Evolutionary conservation across 225 moss, liverwort and hornwort genomes (phyloP).

Genomic region (Climacium dendroides): DNA sequence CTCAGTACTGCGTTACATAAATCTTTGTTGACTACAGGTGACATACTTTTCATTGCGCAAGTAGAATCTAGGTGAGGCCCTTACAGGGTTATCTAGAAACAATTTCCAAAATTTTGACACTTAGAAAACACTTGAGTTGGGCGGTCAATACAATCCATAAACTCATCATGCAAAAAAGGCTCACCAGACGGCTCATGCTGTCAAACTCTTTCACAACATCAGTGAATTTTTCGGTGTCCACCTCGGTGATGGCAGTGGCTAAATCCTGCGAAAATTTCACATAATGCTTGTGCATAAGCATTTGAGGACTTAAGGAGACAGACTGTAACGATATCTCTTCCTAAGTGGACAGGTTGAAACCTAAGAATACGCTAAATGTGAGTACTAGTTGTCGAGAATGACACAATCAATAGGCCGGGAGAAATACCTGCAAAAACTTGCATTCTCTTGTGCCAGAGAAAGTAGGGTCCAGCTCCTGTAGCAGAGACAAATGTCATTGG

Average conservation of each 20-base stretch:
- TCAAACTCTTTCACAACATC: slow-evolving; percentile 95
- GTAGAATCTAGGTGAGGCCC: neutral
- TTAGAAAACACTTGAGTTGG: neutral
- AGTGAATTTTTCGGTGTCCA: slow-evolving; percentile 70
- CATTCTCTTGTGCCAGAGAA: slow-evolving; percentile 80
- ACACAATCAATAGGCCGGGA: neutral
- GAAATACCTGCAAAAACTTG: slow-evolving; percentile 69
- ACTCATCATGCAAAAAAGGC: neutral
- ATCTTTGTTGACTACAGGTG: neutral
- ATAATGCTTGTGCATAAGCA: neutral
- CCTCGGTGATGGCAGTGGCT: slow-evolving; percentile 50
- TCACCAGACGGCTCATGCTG: slow-evolving; percentile 89
- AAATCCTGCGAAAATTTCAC: slow-evolving; percentile 37
- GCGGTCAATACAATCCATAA: neutral
- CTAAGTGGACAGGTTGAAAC: neutral
- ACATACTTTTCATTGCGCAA: neutral
- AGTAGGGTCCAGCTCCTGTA: slow-evolving; percentile 93
- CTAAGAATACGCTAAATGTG: neutral
- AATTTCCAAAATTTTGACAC: neutral
- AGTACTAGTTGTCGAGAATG: neutral
- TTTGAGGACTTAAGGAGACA: neutral
- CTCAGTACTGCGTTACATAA: neutral
- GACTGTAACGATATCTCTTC: neutral
- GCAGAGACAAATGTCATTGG: neutral
- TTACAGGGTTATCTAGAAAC: neutral